Percentiles rank a stretch among this genome's conserved stretches.
phyloP scores from a whole-genome alignment of 768 basidiomycete species.

The Rhodotorula diobovata region DNA sequence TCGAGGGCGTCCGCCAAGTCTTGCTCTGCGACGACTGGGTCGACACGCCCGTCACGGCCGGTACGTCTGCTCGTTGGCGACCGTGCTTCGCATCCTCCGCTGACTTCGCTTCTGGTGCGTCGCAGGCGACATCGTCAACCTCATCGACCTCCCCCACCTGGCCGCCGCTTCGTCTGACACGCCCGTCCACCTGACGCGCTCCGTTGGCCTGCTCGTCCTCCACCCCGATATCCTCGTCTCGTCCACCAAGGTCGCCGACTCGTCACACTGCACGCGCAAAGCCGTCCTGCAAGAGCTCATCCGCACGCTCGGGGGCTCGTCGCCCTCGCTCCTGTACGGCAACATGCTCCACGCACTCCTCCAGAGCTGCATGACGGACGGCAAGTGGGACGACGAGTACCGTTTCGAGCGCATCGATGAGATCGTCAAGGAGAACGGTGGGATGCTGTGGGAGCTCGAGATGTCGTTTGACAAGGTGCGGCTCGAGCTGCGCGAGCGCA shows the following conservation, averaged over 20 bases:
- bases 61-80: slow-evolving; percentile 47
- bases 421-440: slow-evolving; percentile 43
- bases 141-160: slow-evolving; percentile 57
- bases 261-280: slow-evolving; percentile 75
- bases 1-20: slow-evolving; percentile 51
- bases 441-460: slow-evolving; percentile 30
- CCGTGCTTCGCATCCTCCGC: too few species aligned
- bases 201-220: slow-evolving; percentile 56
- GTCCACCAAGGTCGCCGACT: slow-evolving; percentile 77
- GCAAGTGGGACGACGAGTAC: slow-evolving; percentile 42
- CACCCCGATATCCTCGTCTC: slow-evolving; percentile 91
- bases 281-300: slow-evolving; percentile 63
- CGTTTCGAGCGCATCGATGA: slow-evolving; percentile 41
- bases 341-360: slow-evolving; percentile 89
- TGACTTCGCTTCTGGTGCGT: not conserved
- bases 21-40: slow-evolving; percentile 75
- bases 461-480: slow-evolving; percentile 36
- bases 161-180: slow-evolving; percentile 37
- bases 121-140: slow-evolving; percentile 73
- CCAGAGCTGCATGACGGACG: slow-evolving; percentile 63
- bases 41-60: slow-evolving; percentile 58
- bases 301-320: slow-evolving; percentile 57
- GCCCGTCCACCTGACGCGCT: slow-evolving; percentile 44
- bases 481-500: slow-evolving; percentile 46
- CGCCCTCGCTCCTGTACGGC: slow-evolving; percentile 60